Base-by-base conservation (phyloP, 768 basidiomycete species). In the Chalciporus sphaerocephalus region DNA sequence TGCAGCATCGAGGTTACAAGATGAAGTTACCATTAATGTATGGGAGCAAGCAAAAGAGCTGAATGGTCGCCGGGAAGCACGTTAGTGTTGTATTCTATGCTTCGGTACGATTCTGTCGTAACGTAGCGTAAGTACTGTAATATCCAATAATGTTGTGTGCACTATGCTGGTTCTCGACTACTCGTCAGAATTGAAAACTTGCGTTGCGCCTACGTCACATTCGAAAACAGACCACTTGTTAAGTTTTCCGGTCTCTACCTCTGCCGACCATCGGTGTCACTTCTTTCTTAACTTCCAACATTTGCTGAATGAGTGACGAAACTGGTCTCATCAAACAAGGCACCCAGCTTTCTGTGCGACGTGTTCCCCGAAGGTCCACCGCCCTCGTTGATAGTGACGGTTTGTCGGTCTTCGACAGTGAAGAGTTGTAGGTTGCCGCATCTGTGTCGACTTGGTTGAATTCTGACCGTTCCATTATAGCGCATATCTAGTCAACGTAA, bases 1-100 rank as follows among this genome's bases (percentile, higher is more conserved):
- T 37, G 80, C 85, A 1, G 68, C 84, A 13, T 85, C 85, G 7
- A 56, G 73, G 46, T 79, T 86, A 50, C 71, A 78, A 51, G 50
- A 60, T 11, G 74, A 78, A 41, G 71, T 91, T 12, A 79, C 75
- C 2, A 60, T 73, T 5, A 73, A 77, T 2, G 65, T 76, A 21
- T 91, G 88, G 88, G 74, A 83, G 47, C 70, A 67, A 38, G 72
- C 79, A 12, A 89, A 84, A 59, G 65, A 53, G n/a, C 59, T 90
- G 37, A 85, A 88, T 52, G 57, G 60, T 23, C 64, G 68, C 38
- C 64, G 80, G 45, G 72, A 40, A 37, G 48, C 38, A 24, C 50
- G 51, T 41, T 51, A 51, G 45, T 13, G 12, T 35, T 44, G 32
- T 28, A 23, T 45, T 35, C 22, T 40, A 55, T 53, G 32, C 17